Evolutionary conservation across 768 basidiomycete genomes (phyloP).

Genomic region (Basidioascus undulatus): DNA sequence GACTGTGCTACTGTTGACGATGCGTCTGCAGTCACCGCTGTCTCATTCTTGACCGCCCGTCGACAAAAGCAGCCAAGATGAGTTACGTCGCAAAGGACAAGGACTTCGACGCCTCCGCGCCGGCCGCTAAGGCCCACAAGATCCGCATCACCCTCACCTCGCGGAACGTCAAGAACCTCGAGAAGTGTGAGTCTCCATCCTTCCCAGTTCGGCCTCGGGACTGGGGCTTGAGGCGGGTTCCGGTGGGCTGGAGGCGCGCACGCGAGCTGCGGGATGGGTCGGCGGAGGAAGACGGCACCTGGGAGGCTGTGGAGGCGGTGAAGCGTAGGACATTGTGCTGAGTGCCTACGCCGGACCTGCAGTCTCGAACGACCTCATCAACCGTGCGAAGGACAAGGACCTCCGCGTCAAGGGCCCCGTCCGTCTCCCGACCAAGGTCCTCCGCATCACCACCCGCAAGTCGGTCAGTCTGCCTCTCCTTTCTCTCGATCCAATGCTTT

Average conservation of each 20-base stretch:
- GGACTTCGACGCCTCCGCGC: constrained; percentile 83
- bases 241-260: neutral
- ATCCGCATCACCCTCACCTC: constrained; percentile 97
- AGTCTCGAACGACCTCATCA: constrained; percentile 93
- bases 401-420: constrained; percentile 98
- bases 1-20: too few relatives aligned
- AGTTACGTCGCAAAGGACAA: too few relatives aligned
- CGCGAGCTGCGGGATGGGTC: neutral
- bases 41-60: too few relatives aligned
- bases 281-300: neutral
- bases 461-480: constrained; percentile 34
- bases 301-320: neutral
- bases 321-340: too few relatives aligned
- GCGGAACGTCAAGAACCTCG: constrained; percentile 91
- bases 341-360: too few relatives aligned
- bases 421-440: constrained; percentile 92
- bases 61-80: too few relatives aligned
- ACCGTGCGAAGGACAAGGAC: constrained; percentile 98
- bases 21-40: too few relatives aligned
- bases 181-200: constrained; percentile 50
- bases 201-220: neutral
- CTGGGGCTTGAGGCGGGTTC: neutral
- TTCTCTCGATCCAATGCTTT: neutral
- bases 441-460: constrained; percentile 98
- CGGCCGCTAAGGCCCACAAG: constrained; percentile 87